Base-by-base conservation (phyloP, 768 basidiomycete genomes). In the Candolleomyces aberdarensis region DNA sequence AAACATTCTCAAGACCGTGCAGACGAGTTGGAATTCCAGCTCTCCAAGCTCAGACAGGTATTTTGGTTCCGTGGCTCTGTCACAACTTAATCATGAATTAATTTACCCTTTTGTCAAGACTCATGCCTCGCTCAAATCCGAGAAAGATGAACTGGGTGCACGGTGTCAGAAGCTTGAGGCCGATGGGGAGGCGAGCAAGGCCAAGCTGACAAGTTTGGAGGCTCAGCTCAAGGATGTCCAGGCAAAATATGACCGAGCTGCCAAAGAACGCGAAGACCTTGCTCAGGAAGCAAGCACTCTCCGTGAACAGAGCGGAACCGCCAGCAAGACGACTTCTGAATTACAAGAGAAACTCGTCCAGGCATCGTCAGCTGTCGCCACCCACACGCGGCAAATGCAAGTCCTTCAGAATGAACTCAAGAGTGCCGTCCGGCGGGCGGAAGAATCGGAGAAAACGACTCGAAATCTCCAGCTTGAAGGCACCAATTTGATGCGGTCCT, bases 1-100 rank as follows among this genome's bases (percentile, higher is more conserved):
- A 87, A 87, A 68, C 86, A 92, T 66, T 87, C 87, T 26, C 90
- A 92, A 66, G 85, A 94, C 66, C 87, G 88, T 58, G 88, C 88
- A 5, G 91, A 91, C 61, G 91, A 92, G 68, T 80, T 94, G 9
- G 92, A 93, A 66, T 89, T 92, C 66, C 90, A 90, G 67, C 76
- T 94, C 19, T 85, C 87, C 13, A 91, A 89, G 69, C 75, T 89
- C 44, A 90, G 86, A 67, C 92, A 93, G 84, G 92, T 86, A 63
- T 53, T 76, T 62, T 40, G 15, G 19, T 26, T 47, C 22, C 26
- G 11, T 59, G n/a, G 40, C n/a, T 41, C 15, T 36, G 10, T 43
- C 26, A 26, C 13, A n/a, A 31, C 19, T 13, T 53, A n/a, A 43
- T n/a, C 43, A 29, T 57, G 43, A 17, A 19, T 31, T 41, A n/a